A percentile compares a stretch with the other conserved stretches of the same genome.
Evolutionary conservation across 345 rosid genomes (phyloP).

Genomic region (Syzygium jambos): DNA sequence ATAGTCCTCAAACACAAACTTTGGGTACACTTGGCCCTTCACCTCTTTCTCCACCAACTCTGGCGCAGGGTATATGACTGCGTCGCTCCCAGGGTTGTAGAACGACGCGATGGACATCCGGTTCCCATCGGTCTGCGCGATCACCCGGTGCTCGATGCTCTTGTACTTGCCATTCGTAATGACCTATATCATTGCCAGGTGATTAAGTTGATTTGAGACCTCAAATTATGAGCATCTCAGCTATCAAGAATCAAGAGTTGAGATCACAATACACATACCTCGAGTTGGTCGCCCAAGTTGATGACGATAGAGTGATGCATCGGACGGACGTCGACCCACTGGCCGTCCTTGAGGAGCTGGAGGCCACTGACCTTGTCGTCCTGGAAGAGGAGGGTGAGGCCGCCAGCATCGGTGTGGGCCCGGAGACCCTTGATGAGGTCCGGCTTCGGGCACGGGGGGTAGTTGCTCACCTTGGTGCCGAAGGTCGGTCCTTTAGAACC

Average conservation of each 20-base stretch:
- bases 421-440: conserved; percentile 82
- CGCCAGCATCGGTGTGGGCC: conserved; percentile 98
- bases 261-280: conserved; percentile 26
- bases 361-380: conserved; percentile 93
- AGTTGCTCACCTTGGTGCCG: conserved; percentile 85
- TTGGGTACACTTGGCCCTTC: conserved; percentile 37
- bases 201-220: background rate
- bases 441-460: conserved; percentile 93
- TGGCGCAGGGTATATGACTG: conserved; percentile 64
- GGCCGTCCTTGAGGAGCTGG: conserved; percentile 82
- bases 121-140: conserved; percentile 62
- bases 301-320: conserved; percentile 72
- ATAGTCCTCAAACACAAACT: conserved; percentile 81
- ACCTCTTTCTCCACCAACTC: conserved; percentile 41
- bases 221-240: no score
- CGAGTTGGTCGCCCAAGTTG: conserved; percentile 94
- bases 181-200: conserved; percentile 34
- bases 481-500: conserved; percentile 76
- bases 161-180: conserved; percentile 90
- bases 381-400: conserved; percentile 76
- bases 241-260: background rate
- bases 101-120: conserved; percentile 92
- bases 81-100: conserved; percentile 85
- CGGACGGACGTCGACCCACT: conserved; percentile 85
- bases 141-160: conserved; percentile 75